Percentiles rank a stretch among this genome's conserved stretches.
phyloP scores from a whole-genome alignment of 2,329 filamentous ascomycete species.

The Stemphylium beticola region DNA sequence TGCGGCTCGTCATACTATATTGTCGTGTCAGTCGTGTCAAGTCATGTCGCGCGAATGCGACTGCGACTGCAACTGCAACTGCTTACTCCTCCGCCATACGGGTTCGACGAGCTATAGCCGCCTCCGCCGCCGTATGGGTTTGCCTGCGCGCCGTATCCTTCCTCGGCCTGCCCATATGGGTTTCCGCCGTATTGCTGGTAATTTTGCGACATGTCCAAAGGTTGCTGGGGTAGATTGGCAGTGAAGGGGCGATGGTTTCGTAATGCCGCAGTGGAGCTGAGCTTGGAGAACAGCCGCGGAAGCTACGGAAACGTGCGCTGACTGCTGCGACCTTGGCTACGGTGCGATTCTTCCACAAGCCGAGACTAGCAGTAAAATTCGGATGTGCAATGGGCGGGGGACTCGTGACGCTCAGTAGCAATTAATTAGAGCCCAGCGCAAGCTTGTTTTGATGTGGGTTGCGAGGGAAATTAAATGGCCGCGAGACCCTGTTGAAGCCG shows the following conservation, averaged over 20 bases:
- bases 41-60: constrained; percentile 8
- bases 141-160: constrained; percentile 16
- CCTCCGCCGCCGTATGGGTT: constrained; percentile 50
- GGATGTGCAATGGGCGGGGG: neutral
- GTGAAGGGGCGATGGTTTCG: constrained; percentile 21
- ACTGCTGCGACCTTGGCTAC: constrained; percentile 7
- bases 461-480: constrained; percentile 19
- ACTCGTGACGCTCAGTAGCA: neutral
- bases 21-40: constrained; percentile 14
- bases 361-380: constrained; percentile 10
- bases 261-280: constrained; percentile 29
- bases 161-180: constrained; percentile 15
- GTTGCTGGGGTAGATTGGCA: constrained; percentile 14
- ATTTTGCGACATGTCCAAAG: constrained; percentile 40
- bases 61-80: neutral
- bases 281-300: constrained; percentile 30
- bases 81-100: constrained; percentile 40
- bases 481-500: constrained; percentile 12
- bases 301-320: constrained; percentile 35
- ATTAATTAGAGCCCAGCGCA: constrained; percentile 9
- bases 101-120: constrained; percentile 39
- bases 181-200: constrained; percentile 59
- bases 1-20: constrained; percentile 33
- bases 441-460: constrained; percentile 24
- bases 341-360: constrained; percentile 2